Evolutionary conservation across 805 yeast species (phyloP).

Genomic region (Candida namnaoensis): DNA sequence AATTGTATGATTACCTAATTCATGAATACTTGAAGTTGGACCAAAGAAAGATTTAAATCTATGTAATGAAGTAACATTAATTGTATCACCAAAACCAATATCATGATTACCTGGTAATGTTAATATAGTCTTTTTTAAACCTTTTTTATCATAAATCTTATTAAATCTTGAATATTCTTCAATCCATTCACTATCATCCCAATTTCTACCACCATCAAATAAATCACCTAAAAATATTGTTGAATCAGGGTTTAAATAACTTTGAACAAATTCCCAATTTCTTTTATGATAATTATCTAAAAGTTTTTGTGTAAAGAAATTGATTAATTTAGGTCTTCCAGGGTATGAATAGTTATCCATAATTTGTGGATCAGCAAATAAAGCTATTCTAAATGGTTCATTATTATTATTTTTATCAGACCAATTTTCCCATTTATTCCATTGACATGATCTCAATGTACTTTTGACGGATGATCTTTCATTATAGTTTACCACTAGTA

Average conservation of each 20-base stretch:
- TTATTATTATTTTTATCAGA: conserved; percentile 15
- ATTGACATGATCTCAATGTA: conserved; percentile 40
- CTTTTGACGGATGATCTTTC: conserved; percentile 43
- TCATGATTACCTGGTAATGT: conserved; percentile 92
- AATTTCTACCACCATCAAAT: conserved; percentile 91
- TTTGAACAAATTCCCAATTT: conserved; percentile 57
- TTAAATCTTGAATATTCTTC: conserved; percentile 64
- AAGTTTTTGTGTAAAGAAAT: conserved; percentile 47
- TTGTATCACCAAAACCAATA: conserved; percentile 81
- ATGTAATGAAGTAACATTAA: conserved; percentile 43
- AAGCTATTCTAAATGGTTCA: conserved; percentile 39
- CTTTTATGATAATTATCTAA: conserved; percentile 76
- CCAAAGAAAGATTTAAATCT: conserved; percentile 76
- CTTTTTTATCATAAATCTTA: conserved; percentile 49
- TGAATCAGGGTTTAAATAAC: conserved; percentile 60
- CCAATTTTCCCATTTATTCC: conserved; percentile 69
- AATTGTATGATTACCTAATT: conserved; percentile 62
- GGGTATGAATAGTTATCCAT: conserved; percentile 88
- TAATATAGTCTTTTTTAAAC: conserved; percentile 33
- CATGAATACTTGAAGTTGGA: conserved; percentile 41
- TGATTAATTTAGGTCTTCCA: conserved; percentile 41
- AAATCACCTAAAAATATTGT: conserved; percentile 82
- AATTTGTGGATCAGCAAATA: conserved; percentile 92
- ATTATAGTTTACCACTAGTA: conserved; percentile 35
- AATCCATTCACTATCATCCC: conserved; percentile 67